Conservation (phyloP, 164 flowering plant genomes). For the Echeveria elegans region DNA sequence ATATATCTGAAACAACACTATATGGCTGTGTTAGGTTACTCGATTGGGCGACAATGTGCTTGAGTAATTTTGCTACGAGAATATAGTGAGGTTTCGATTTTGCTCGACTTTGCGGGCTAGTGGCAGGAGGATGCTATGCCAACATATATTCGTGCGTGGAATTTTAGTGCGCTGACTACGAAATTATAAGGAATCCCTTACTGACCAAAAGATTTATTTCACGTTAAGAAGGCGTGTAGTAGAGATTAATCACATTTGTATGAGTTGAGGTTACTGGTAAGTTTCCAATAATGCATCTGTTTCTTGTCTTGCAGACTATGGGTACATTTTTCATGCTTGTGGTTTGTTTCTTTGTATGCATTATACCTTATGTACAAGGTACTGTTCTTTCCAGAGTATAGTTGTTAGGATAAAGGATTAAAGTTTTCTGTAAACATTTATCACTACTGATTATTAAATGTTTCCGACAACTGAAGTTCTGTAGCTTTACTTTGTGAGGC, state of each 20-base stretch:
- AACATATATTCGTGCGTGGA: neutral
- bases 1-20: neutral
- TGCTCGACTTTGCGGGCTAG: neutral
- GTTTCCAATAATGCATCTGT: neutral
- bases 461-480: too few relatives aligned
- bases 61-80: neutral
- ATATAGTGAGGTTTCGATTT: too few relatives aligned
- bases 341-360: conserved; percentile 59
- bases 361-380: conserved; percentile 68
- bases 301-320: conserved; percentile 54
- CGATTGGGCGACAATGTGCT: neutral
- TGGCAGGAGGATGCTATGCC: neutral
- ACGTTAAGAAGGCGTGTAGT: neutral
- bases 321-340: conserved; percentile 82
- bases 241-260: neutral
- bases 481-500: neutral
- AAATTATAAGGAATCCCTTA: neutral
- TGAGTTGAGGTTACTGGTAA: neutral
- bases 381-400: conserved; percentile 7
- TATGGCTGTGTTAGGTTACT: neutral
- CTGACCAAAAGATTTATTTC: neutral
- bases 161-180: neutral
- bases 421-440: too few relatives aligned
- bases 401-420: too few relatives aligned
- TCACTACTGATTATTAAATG: too few relatives aligned